Conservation (phyloP, 2,329 filamentous ascomycete species). For the Penicillium olsonii region DNA sequence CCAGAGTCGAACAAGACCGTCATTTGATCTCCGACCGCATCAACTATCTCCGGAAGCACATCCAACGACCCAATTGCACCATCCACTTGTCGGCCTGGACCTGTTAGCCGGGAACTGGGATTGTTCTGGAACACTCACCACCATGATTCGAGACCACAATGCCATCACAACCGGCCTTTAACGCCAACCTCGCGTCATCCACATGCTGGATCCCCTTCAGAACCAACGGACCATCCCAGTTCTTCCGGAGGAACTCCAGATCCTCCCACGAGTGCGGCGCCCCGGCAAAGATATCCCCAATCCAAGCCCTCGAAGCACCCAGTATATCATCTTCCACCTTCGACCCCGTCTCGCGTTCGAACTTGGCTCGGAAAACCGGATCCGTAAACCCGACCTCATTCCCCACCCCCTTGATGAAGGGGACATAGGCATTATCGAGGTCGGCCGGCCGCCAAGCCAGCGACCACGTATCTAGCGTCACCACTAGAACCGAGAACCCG, state of each 20-base stretch:
- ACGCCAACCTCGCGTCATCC: slow-evolving; percentile 49
- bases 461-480: slow-evolving; percentile 72
- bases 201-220: slow-evolving; percentile 61
- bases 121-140: slow-evolving; percentile 28
- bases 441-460: slow-evolving; percentile 69
- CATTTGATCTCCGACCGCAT: slow-evolving; percentile 55
- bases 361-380: slow-evolving; percentile 63
- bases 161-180: slow-evolving; percentile 49
- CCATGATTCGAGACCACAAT: slow-evolving; percentile 58
- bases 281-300: slow-evolving; percentile 54
- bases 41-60: slow-evolving; percentile 61
- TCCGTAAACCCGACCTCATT: slow-evolving; percentile 66
- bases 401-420: slow-evolving; percentile 62
- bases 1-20: slow-evolving; percentile 56
- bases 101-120: not conserved
- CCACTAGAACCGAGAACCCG: slow-evolving; percentile 67
- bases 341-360: slow-evolving; percentile 52
- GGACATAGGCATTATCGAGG: slow-evolving; percentile 57
- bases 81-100: slow-evolving; percentile 49
- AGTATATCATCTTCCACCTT: slow-evolving; percentile 51
- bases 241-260: slow-evolving; percentile 56
- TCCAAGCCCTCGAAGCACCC: slow-evolving; percentile 57
- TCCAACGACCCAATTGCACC: slow-evolving; percentile 54
- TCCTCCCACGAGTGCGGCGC: slow-evolving; percentile 63
- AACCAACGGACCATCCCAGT: slow-evolving; percentile 66